Evolutionary conservation across 2,329 filamentous ascomycete species (phyloP).

Genomic region (Verticillium dahliae): DNA sequence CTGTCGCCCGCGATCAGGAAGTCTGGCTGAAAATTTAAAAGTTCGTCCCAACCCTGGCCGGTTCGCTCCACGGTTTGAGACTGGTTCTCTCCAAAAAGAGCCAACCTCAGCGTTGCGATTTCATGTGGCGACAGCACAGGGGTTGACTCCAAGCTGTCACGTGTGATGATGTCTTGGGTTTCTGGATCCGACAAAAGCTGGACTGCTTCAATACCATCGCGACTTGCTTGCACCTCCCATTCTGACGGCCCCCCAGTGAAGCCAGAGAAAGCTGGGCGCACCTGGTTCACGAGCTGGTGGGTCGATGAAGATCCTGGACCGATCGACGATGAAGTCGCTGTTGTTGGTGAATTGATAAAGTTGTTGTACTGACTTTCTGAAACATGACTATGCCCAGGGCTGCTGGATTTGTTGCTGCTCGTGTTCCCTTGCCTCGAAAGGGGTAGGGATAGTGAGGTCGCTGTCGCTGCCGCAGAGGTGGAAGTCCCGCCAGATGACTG

Average conservation of each 20-base stretch:
- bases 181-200: constrained; percentile 8
- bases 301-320: background rate
- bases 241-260: background rate
- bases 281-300: background rate
- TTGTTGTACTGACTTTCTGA: constrained; percentile 6
- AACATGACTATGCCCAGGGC: constrained; percentile 3
- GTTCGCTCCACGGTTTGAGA: background rate
- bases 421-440: background rate
- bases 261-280: background rate
- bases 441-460: background rate
- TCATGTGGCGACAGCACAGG: constrained; percentile 12
- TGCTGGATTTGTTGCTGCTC: background rate
- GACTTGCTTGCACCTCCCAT: constrained; percentile 5
- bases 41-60: constrained; percentile 30
- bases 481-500: background rate
- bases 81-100: constrained; percentile 15
- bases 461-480: background rate
- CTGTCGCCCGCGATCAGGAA: constrained; percentile 22
- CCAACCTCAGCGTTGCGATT: constrained; percentile 13
- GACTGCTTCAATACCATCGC: constrained; percentile 10
- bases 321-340: background rate
- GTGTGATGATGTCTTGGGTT: constrained; percentile 8
- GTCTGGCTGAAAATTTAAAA: constrained; percentile 45
- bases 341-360: constrained; percentile 1
- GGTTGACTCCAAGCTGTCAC: constrained; percentile 9